Conservation (phyloP, 2,329 filamentous ascomycete species). For the Aaosphaeria pasadenensis region DNA sequence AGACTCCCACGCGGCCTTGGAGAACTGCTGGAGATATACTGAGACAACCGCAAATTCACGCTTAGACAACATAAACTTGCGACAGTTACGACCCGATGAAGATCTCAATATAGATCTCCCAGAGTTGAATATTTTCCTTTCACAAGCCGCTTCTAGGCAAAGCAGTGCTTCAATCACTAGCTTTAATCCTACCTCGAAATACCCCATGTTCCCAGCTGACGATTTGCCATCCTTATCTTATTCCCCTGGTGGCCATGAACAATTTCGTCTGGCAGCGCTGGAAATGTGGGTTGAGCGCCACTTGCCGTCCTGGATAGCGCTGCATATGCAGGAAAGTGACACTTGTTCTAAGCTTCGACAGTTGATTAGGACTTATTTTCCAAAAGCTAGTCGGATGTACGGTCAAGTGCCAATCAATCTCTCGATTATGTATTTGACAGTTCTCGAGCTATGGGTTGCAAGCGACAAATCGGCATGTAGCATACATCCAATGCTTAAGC, state of each 20-base stretch:
- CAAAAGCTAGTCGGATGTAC: no score
- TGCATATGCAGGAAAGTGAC: constrained; percentile 11
- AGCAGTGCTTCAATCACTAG: neutral
- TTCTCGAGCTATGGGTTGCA: constrained; percentile 59
- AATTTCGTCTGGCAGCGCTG: constrained; percentile 37
- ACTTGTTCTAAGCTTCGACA: constrained; percentile 21
- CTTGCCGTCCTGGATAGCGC: constrained; percentile 40
- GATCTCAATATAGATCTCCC: constrained; percentile 16
- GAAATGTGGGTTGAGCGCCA: constrained; percentile 50
- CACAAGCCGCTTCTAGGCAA: constrained; percentile 4
- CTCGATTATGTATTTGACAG: constrained; percentile 56
- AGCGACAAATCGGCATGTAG: constrained; percentile 49
- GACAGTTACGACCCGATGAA: constrained; percentile 7
- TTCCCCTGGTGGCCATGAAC: constrained; percentile 10
- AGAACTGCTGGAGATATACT: no score
- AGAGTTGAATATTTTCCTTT: constrained; percentile 15
- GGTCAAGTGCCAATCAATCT: constrained; percentile 44
- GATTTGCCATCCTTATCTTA: constrained; percentile 7
- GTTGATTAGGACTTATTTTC: constrained; percentile 17
- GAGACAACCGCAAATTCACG: neutral
- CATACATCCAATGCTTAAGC: constrained; percentile 39
- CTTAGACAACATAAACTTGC: neutral
- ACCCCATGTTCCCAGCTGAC: constrained; percentile 4
- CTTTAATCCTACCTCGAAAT: constrained; percentile 11
- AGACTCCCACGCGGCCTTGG: no score